A percentile compares a stretch with the other conserved stretches of the same genome.
These are phyloP conservation scores for Claviceps sorghi DNA, from an alignment of 2,329 filamentous ascomycete genomes.

Conservation along the genomic window DNA sequence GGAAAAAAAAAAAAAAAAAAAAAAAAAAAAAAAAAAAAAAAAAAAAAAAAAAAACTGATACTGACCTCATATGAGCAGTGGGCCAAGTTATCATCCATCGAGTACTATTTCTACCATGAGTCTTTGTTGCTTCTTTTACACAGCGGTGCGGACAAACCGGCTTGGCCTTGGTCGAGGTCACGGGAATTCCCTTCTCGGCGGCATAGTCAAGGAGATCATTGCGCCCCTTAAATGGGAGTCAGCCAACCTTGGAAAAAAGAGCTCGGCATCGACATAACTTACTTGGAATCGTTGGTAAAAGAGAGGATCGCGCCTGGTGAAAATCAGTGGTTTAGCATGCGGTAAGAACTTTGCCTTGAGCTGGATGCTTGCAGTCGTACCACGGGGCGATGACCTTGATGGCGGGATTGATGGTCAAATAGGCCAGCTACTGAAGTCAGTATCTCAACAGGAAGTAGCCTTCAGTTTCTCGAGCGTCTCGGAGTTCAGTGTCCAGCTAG, in stretches of 20 bases:
- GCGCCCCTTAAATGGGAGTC: neutral
- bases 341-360: neutral
- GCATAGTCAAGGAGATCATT: conserved; percentile 2
- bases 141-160: neutral
- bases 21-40: neutral
- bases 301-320: neutral
- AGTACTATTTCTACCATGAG: neutral
- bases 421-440: neutral
- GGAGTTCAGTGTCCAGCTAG: neutral
- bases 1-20: too few species aligned
- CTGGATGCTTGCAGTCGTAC: neutral
- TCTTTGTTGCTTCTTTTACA: neutral
- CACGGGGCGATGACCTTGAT: conserved; percentile 3
- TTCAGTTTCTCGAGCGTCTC: neutral
- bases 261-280: neutral
- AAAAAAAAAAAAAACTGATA: neutral
- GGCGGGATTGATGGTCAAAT: neutral
- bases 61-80: conserved; percentile 2
- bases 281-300: conserved; percentile 1
- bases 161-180: conserved; percentile 2
- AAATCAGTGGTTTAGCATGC: neutral
- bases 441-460: neutral
- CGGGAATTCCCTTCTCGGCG: conserved; percentile 1
- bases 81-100: conserved; percentile 4
- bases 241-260: neutral